Percentiles rank a stretch among this genome's conserved stretches.
Conservation (phyloP, 805 yeast genomes). For the Cyberlindnera suaveolens region DNA sequence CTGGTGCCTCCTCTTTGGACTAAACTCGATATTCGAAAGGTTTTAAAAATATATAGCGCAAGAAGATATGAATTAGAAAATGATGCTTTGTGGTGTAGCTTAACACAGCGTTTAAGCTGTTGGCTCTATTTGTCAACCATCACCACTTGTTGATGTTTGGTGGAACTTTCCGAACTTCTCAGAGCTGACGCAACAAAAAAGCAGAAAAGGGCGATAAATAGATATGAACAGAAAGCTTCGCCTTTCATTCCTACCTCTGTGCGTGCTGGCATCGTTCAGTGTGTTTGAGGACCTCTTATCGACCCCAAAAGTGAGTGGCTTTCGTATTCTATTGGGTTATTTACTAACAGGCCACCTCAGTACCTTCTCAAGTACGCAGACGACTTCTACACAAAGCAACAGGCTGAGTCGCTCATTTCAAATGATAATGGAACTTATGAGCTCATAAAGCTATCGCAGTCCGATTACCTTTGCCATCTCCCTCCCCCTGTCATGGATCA, state of each 20-base stretch:
- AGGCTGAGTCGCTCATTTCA: slow-evolving; percentile 1
- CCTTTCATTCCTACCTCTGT: not conserved
- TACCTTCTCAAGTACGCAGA: slow-evolving; percentile 9
- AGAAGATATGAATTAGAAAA: slow-evolving; percentile 1
- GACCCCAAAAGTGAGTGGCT: slow-evolving; percentile 17
- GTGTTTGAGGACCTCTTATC: slow-evolving; percentile 15
- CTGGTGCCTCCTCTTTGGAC: slow-evolving; percentile 99
- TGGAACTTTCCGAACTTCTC: no score
- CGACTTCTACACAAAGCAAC: not conserved
- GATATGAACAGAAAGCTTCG: no score
- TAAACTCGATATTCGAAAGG: slow-evolving; percentile 29
- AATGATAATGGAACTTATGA: not conserved
- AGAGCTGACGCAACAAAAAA: no score
- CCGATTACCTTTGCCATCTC: slow-evolving; percentile 11
- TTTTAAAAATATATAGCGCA: not conserved
- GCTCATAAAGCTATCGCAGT: not conserved
- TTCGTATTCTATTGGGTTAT: no score
- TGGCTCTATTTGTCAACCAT: no score
- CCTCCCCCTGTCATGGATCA: not conserved
- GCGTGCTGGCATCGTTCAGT: slow-evolving; percentile 10
- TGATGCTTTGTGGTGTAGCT: not conserved
- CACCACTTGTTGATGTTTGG: no score
- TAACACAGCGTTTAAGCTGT: no score
- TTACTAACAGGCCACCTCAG: slow-evolving; percentile 1
- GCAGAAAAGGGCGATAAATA: no score